Conservation (phyloP, 2,329 filamentous ascomycete genomes). For the Sarocladium oryzae region DNA sequence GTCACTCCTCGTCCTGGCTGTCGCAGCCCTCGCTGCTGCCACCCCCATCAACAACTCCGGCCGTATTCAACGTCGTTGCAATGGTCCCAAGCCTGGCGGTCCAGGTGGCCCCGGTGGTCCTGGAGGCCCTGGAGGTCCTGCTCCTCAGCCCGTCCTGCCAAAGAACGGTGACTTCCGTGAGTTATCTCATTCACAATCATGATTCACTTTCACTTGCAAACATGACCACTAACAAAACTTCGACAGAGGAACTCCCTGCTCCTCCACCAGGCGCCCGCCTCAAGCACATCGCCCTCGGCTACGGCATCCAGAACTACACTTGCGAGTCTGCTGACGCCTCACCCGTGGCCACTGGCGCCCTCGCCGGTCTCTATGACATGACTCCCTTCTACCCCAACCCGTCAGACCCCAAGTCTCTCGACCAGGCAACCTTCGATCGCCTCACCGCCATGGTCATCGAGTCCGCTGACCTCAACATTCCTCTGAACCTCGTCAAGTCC, state of each 20-base stretch:
- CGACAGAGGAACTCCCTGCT: slow-evolving; percentile 33
- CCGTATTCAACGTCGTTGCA: slow-evolving; percentile 4
- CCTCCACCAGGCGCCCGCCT: slow-evolving; percentile 33
- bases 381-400: slow-evolving; percentile 42
- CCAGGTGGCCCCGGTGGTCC: too few species aligned
- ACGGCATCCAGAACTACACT: slow-evolving; percentile 65
- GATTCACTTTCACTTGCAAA: neutral
- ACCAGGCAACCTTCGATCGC: slow-evolving; percentile 28
- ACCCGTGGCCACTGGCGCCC: slow-evolving; percentile 42
- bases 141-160: slow-evolving; percentile 25
- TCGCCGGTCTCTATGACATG: slow-evolving; percentile 55
- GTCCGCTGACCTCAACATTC: slow-evolving; percentile 28
- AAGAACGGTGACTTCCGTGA: slow-evolving; percentile 29
- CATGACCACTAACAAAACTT: neutral
- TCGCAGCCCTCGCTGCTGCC: slow-evolving; percentile 25
- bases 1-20: slow-evolving; percentile 25
- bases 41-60: slow-evolving; percentile 15
- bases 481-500: slow-evolving; percentile 38
- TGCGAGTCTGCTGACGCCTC: slow-evolving; percentile 35
- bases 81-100: too few species aligned
- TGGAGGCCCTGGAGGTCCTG: too few species aligned
- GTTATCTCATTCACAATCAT: slow-evolving; percentile 13
- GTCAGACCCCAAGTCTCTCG: slow-evolving; percentile 30
- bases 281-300: slow-evolving; percentile 52
- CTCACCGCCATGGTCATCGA: slow-evolving; percentile 36